Conservation (phyloP, 176 grass and related monocot species). For the Carex cristatella region DNA sequence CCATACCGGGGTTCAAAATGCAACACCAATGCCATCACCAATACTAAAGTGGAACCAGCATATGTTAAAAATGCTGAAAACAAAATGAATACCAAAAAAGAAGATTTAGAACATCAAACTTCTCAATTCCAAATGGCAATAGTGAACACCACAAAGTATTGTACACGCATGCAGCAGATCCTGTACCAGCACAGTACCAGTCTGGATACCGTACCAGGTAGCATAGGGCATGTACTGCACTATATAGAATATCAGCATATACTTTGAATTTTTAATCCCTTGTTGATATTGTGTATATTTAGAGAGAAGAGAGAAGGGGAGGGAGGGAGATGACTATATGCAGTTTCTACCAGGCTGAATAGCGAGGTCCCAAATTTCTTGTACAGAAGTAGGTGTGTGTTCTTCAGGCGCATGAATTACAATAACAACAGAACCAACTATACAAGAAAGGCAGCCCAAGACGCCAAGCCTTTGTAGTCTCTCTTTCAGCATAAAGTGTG, state of each 20-base stretch:
- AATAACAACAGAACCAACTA: slow-evolving; percentile 90
- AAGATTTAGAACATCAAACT: slow-evolving; percentile 1
- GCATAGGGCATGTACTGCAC: neutral
- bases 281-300: neutral
- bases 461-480: slow-evolving; percentile 62
- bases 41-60: slow-evolving; percentile 37
- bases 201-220: neutral
- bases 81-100: neutral
- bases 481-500: slow-evolving; percentile 84
- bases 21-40: slow-evolving; percentile 48
- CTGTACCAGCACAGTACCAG: neutral
- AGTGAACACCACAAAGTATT: neutral
- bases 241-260: neutral
- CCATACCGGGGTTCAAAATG: slow-evolving; percentile 83
- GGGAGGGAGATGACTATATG: neutral
- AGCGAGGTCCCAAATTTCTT: slow-evolving; percentile 88
- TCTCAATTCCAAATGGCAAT: neutral
- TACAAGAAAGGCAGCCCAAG: slow-evolving; percentile 82
- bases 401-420: slow-evolving; percentile 89
- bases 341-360: slow-evolving; percentile 57
- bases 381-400: slow-evolving; percentile 56
- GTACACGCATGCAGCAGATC: neutral
- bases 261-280: neutral
- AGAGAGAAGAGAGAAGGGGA: slow-evolving; percentile 14
- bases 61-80: slow-evolving; percentile 73